phyloP scores from a whole-genome alignment of 805 yeast species.

The Myxozyma geophila region DNA sequence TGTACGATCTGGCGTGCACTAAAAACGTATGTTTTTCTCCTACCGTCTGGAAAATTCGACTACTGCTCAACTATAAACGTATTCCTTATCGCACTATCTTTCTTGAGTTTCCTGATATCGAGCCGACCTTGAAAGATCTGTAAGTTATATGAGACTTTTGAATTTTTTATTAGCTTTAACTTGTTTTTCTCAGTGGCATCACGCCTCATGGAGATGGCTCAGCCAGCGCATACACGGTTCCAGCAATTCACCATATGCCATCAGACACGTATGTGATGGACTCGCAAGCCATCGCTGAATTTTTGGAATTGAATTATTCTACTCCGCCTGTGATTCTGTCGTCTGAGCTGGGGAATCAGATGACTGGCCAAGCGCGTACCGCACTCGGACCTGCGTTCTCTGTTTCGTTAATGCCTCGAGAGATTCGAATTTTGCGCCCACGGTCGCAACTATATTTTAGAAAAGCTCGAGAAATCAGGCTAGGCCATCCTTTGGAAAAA shows the following conservation, averaged over 20 bases:
- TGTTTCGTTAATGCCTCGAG: not conserved
- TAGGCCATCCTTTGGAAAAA: slow-evolving; percentile 2
- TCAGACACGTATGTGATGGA: not conserved
- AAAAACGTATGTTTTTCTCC: slow-evolving; percentile 9
- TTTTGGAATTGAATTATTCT: slow-evolving; percentile 5
- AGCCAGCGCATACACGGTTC: slow-evolving; percentile 4
- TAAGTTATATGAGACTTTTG: not conserved
- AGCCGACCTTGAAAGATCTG: slow-evolving; percentile 6
- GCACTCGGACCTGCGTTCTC: not conserved
- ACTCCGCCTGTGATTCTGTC: not conserved
- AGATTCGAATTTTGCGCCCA: not conserved
- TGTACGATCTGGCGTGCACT: slow-evolving; percentile 14
- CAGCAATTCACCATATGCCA: not conserved
- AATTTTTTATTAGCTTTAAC: no score
- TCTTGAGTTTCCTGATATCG: slow-evolving; percentile 14
- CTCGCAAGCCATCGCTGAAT: slow-evolving; percentile 7
- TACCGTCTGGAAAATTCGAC: slow-evolving; percentile 8
- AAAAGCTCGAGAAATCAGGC: slow-evolving; percentile 5
- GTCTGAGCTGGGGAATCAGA: slow-evolving; percentile 9
- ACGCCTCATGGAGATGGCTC: not conserved
- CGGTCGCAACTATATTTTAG: slow-evolving; percentile 4
- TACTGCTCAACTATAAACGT: slow-evolving; percentile 8
- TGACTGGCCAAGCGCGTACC: not conserved
- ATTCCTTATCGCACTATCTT: slow-evolving; percentile 13
- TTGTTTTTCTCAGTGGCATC: slow-evolving; percentile 2